Evolutionary conservation across 2,329 filamentous ascomycete species (phyloP).

Genomic region (Davidsoniella australis): DNA sequence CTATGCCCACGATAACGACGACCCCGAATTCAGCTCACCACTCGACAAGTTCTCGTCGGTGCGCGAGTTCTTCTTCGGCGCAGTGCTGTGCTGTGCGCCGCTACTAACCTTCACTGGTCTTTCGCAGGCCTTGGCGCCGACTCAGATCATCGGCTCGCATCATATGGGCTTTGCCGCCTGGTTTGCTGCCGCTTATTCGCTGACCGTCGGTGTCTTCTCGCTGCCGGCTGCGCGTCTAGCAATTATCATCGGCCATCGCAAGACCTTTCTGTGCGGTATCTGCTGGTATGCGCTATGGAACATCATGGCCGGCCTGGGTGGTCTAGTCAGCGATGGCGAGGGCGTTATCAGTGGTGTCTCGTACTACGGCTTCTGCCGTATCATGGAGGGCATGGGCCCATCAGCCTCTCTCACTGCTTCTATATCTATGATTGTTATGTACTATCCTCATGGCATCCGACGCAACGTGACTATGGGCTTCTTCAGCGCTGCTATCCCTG

Average conservation of each 20-base stretch:
- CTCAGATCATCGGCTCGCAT: conserved; percentile 10
- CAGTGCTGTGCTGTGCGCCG: conserved; percentile 10
- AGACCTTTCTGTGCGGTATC: conserved; percentile 34
- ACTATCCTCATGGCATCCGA: conserved; percentile 36
- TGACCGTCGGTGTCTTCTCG: conserved; percentile 39
- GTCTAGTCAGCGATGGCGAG: conserved; percentile 1
- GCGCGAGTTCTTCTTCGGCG: conserved; percentile 12
- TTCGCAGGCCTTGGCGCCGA: conserved; percentile 11
- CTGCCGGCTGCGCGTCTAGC: conserved; percentile 38
- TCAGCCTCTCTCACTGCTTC: conserved; percentile 46
- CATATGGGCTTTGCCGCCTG: conserved; percentile 20
- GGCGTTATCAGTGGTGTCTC: conserved; percentile 28
- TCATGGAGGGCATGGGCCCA: conserved; percentile 42
- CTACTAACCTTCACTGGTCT: conserved; percentile 11
- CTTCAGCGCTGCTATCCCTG: conserved; percentile 29
- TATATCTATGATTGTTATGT: conserved; percentile 41
- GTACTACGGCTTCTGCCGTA: conserved; percentile 21
- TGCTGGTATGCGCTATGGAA: conserved; percentile 38
- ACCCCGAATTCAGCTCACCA: background rate
- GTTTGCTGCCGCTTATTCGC: conserved; percentile 38
- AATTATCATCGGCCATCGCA: conserved; percentile 39
- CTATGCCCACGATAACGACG: background rate
- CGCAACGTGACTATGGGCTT: conserved; percentile 43
- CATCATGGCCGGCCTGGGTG: conserved; percentile 26
- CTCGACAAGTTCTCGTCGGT: conserved; percentile 10